A percentile compares a stretch with the other conserved stretches of the same genome.
Conservation (phyloP, 1,139 yeast genomes). For the Wickerhamiella pararugosa region DNA sequence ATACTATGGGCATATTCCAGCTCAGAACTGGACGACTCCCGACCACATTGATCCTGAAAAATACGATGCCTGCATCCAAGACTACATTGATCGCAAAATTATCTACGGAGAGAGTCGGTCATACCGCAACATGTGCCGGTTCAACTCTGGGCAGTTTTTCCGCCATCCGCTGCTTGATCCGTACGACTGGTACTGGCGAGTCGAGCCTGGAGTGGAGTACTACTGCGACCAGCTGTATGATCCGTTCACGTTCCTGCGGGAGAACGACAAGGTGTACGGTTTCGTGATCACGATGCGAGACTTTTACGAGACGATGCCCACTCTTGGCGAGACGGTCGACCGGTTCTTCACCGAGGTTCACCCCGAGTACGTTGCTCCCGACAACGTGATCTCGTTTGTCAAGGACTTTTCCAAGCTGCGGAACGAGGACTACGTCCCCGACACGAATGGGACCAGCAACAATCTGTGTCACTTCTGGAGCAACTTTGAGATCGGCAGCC, state of each 20-base stretch:
- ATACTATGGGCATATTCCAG: constrained; percentile 55
- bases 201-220: constrained; percentile 80
- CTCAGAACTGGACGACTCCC: constrained; percentile 59
- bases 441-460: constrained; percentile 32
- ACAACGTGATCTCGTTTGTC: constrained; percentile 54
- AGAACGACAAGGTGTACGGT: constrained; percentile 62
- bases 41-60: constrained; percentile 29
- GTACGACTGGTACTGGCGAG: constrained; percentile 83
- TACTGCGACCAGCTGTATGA: constrained; percentile 53
- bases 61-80: constrained; percentile 35
- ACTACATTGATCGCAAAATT: constrained; percentile 44
- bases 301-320: constrained; percentile 69
- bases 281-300: constrained; percentile 70
- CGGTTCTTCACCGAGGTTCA: constrained; percentile 39
- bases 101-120: constrained; percentile 66
- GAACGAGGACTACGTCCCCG: constrained; percentile 26
- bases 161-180: constrained; percentile 49
- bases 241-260: constrained; percentile 75
- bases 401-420: constrained; percentile 36
- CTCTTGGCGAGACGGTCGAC: constrained; percentile 66
- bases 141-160: constrained; percentile 71
- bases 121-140: constrained; percentile 73
- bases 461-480: constrained; percentile 94
- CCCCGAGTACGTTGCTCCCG: constrained; percentile 51
- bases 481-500: constrained; percentile 74